Evolutionary conservation across 495 filamentous ascomycete genomes (phyloP).

Genomic region (Daldinia concentrica): DNA sequence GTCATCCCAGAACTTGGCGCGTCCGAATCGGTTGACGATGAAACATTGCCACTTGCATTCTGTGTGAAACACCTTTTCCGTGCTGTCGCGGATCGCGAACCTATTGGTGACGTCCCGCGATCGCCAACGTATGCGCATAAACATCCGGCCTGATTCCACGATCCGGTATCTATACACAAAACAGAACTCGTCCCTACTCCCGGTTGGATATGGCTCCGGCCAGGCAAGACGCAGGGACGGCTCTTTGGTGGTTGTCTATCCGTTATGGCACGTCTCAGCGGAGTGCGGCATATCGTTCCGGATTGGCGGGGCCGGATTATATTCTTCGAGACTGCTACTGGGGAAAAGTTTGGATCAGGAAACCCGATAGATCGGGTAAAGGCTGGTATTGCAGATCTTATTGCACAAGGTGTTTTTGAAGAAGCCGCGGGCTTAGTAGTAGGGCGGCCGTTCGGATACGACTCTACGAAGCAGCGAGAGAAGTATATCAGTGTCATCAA

Average conservation of each 20-base stretch:
- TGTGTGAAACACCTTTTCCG: not conserved
- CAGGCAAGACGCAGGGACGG: constrained; percentile 37
- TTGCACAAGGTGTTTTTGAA: constrained; percentile 48
- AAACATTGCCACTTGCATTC: not conserved
- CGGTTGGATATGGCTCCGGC: constrained; percentile 40
- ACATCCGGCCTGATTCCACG: not conserved
- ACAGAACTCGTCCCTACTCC: not conserved
- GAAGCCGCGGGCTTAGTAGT: constrained; percentile 47
- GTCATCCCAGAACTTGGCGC: constrained; percentile 25
- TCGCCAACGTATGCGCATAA: not conserved
- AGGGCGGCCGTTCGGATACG: constrained; percentile 45
- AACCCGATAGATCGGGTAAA: constrained; percentile 13
- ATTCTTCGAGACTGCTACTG: not conserved
- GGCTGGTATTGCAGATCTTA: constrained; percentile 46
- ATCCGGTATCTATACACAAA: not conserved
- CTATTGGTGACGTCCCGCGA: not conserved
- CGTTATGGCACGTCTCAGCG: constrained; percentile 43
- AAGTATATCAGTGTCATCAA: constrained; percentile 36
- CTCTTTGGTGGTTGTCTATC: constrained; percentile 49
- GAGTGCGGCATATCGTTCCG: constrained; percentile 31
- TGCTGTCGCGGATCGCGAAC: not conserved
- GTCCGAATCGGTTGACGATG: not conserved
- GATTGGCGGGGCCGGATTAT: not conserved
- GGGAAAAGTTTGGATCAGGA: not conserved
- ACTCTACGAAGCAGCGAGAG: constrained; percentile 35